Conservation (phyloP, 208 protist genomes). For the Lotmaria passim region DNA sequence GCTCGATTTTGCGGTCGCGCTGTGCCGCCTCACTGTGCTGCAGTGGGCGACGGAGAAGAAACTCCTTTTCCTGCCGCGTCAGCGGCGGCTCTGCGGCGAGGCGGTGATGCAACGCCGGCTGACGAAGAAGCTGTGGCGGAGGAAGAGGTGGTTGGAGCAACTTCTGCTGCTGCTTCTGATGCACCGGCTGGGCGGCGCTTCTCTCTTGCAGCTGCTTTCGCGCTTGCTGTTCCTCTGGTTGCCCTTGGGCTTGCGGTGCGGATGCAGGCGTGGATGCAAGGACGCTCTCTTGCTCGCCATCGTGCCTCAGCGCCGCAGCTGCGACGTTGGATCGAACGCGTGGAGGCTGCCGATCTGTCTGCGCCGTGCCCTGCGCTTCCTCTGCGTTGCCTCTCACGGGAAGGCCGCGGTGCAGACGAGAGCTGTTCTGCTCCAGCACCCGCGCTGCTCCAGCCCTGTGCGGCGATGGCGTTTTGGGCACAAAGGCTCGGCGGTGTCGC, state of each 20-base stretch:
- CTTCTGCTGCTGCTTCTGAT: constrained; percentile 2
- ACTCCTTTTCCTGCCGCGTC: constrained; percentile 47
- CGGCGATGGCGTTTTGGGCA: not conserved
- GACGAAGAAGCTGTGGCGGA: not conserved
- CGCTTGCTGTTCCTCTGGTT: not conserved
- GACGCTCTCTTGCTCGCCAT: too few species aligned
- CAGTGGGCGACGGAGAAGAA: constrained; percentile 59
- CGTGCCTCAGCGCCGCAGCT: too few species aligned
- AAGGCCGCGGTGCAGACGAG: constrained; percentile 4
- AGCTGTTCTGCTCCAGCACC: not conserved
- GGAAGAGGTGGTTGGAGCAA: not conserved
- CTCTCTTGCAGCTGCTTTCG: not conserved
- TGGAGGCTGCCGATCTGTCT: not conserved
- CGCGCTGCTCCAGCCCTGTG: not conserved
- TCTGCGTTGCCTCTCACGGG: not conserved
- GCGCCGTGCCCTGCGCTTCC: too few species aligned
- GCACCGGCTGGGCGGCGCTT: too few species aligned
- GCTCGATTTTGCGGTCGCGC: constrained; percentile 83
- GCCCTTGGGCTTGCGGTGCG: not conserved
- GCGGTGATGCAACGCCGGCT: constrained; percentile 1
- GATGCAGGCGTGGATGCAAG: not conserved
- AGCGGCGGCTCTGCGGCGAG: constrained; percentile 48
- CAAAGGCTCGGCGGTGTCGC: constrained; percentile 13
- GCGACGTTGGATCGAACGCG: too few species aligned
- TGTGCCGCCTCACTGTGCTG: constrained; percentile 47